Conservation (phyloP, 2,329 filamentous ascomycete genomes). For the Mollisiaceae sp. region DNA sequence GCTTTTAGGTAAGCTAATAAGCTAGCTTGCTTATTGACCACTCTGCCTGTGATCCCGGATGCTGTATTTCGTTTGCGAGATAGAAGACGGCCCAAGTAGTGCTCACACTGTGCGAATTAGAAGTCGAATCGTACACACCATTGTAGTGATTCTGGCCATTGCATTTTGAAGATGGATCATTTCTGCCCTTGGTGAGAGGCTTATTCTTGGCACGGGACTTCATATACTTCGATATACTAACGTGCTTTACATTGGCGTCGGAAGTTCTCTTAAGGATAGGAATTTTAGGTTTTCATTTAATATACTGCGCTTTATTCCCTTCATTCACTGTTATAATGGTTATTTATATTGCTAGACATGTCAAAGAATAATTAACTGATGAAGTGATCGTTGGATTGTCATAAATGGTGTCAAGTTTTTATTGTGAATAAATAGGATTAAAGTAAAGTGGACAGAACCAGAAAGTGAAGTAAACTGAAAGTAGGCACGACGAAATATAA, state of each 20-base stretch:
- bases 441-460: no score
- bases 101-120: slow-evolving; percentile 81
- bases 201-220: not conserved
- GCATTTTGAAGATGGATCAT: slow-evolving; percentile 91
- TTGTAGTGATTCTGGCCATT: slow-evolving; percentile 85
- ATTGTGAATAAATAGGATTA: no score
- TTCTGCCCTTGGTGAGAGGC: slow-evolving; percentile 76
- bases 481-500: no score
- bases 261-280: slow-evolving; percentile 86
- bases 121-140: slow-evolving; percentile 90
- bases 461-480: no score
- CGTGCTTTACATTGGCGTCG: slow-evolving; percentile 63
- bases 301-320: slow-evolving; percentile 74
- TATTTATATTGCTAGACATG: slow-evolving; percentile 63
- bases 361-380: no score
- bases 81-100: slow-evolving; percentile 88
- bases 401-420: no score
- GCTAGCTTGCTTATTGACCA: no score
- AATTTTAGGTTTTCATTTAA: slow-evolving; percentile 93
- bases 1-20: no score
- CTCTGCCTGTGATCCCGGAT: no score
- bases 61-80: slow-evolving; percentile 87
- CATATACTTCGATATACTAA: slow-evolving; percentile 10
- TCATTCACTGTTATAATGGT: slow-evolving; percentile 68
- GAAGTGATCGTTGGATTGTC: no score